phyloP scores from a whole-genome alignment of 768 basidiomycete species.

The Hericium erinaceus region DNA sequence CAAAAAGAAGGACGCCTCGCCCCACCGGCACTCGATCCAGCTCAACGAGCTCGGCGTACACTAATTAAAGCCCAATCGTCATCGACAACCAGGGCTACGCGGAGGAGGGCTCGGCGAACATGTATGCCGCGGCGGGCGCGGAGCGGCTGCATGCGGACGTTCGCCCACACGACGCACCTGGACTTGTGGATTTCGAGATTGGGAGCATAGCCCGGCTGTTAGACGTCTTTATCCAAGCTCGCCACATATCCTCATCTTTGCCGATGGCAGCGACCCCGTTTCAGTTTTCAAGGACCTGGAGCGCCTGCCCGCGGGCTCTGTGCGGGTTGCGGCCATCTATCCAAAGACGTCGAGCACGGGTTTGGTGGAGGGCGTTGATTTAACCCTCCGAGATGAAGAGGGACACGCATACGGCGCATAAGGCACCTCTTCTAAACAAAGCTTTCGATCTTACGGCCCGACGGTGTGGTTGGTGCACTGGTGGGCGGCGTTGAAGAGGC shows the following conservation, averaged over 20 bases:
- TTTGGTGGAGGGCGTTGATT: not conserved
- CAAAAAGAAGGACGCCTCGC: not conserved
- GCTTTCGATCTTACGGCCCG: constrained; percentile 3
- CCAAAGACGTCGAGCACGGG: not conserved
- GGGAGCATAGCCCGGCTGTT: not conserved
- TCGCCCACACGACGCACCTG: constrained; percentile 12
- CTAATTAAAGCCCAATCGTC: constrained; percentile 11
- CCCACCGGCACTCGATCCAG: not conserved
- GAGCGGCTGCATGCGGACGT: constrained; percentile 7
- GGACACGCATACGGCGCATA: constrained; percentile 6
- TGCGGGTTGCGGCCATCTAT: not conserved
- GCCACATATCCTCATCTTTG: constrained; percentile 10
- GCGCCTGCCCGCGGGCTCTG: not conserved
- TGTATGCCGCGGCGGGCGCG: not conserved
- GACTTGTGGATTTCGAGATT: not conserved
- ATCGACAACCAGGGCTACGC: not conserved
- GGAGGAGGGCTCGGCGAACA: not conserved
- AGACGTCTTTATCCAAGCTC: constrained; percentile 6
- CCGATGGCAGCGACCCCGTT: not conserved
- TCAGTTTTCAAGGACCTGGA: not conserved
- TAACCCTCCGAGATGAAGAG: constrained; percentile 6
- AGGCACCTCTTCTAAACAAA: not conserved
- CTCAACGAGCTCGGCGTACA: constrained; percentile 10
- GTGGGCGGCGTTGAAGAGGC: constrained; percentile 1
- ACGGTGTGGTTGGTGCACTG: constrained; percentile 5